Evolutionary conservation across 208 protist genomes (phyloP).

Genomic region (Balamuthia mandrillaris): DNA sequence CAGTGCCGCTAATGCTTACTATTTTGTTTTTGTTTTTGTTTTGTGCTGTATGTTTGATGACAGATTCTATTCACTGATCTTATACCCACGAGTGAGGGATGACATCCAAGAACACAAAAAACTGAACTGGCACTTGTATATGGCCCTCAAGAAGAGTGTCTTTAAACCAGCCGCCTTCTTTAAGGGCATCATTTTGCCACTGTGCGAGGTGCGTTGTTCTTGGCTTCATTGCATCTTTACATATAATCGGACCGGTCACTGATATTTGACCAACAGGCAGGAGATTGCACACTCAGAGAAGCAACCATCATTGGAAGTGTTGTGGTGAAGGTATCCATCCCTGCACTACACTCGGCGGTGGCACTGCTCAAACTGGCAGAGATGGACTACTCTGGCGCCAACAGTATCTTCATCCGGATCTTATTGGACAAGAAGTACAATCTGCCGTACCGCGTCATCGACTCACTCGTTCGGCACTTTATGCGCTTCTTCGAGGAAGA

Average conservation of each 20-base stretch:
- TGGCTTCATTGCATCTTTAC: neutral
- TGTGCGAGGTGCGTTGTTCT: constrained; percentile 77
- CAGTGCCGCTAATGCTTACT: no score
- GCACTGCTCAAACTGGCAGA: constrained; percentile 90
- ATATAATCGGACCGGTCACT: no score
- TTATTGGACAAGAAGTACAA: constrained; percentile 97
- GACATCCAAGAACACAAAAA: constrained; percentile 77
- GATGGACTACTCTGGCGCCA: constrained; percentile 85
- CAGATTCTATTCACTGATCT: constrained; percentile 93
- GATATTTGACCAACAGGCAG: neutral
- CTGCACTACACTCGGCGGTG: constrained; percentile 82
- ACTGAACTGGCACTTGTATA: constrained; percentile 97
- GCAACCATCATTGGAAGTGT: constrained; percentile 89
- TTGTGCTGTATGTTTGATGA: no score
- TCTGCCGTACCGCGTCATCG: constrained; percentile 90
- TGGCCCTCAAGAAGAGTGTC: constrained; percentile 93
- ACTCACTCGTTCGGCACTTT: constrained; percentile 92
- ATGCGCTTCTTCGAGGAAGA: constrained; percentile 76
- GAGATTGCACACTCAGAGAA: constrained; percentile 90
- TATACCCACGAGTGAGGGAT: constrained; percentile 90
- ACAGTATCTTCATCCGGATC: constrained; percentile 88
- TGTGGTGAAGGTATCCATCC: constrained; percentile 76
- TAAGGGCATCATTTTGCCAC: constrained; percentile 97
- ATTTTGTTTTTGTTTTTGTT: no score
- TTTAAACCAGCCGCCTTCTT: constrained; percentile 98